These are phyloP conservation scores for Prunus davidiana DNA, from an alignment of 306 rosid genomes.

Conservation along the genomic window DNA sequence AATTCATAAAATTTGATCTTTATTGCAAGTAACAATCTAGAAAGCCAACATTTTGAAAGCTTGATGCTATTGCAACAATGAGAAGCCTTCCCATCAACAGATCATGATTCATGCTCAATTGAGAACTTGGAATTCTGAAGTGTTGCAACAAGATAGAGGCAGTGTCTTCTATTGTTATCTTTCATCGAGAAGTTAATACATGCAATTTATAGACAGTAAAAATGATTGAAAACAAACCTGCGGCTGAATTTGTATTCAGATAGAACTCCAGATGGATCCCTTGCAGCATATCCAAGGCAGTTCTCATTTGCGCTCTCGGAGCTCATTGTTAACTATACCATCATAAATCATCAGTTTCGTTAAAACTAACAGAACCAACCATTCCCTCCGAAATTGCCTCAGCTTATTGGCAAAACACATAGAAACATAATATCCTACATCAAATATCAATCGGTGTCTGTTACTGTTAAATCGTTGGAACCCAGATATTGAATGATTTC, in stretches of 20 bases:
- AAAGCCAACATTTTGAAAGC: not conserved
- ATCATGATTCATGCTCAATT: slow-evolving; percentile 1
- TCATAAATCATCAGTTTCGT: not conserved
- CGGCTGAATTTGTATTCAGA: slow-evolving; percentile 73
- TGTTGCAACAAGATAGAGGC: not conserved
- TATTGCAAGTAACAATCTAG: not conserved
- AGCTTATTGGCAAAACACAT: not conserved
- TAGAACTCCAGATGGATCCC: slow-evolving; percentile 64
- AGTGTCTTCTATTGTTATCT: not conserved
- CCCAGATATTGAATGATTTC: not conserved
- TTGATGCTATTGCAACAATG: not conserved
- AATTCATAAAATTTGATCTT: not conserved
- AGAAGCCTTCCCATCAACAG: not conserved
- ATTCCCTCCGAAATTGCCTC: not conserved
- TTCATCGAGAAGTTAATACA: not conserved
- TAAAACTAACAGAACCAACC: not conserved
- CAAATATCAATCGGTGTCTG: not conserved
- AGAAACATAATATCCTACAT: not conserved
- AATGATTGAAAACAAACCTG: slow-evolving; percentile 35
- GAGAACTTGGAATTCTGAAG: not conserved
- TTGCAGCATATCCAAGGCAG: slow-evolving; percentile 83
- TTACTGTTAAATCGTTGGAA: not conserved
- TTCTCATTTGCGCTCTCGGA: slow-evolving; percentile 35
- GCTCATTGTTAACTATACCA: slow-evolving; percentile 31
- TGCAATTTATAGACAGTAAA: not conserved